Conservation (phyloP, 78 protist genomes). For the Speleostelium caveatum region DNA sequence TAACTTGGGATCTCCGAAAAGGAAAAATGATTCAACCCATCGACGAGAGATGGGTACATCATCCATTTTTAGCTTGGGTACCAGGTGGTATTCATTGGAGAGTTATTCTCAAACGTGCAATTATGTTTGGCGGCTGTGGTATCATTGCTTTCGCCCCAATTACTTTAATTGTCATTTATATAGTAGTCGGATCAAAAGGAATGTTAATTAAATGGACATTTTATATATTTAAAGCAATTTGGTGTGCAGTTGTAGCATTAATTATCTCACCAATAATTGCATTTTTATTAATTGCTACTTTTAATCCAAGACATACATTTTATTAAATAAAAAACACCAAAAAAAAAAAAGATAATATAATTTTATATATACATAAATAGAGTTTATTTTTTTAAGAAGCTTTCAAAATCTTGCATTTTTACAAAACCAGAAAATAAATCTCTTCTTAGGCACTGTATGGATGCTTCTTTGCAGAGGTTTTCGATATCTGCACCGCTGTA, state of each 20-base stretch:
- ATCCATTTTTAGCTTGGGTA: slow-evolving; percentile 18
- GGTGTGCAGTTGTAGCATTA: slow-evolving; percentile 19
- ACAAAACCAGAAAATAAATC: slow-evolving; percentile 29
- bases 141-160: background rate
- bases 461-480: slow-evolving; percentile 87
- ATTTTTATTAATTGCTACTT: slow-evolving; percentile 25
- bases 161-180: background rate
- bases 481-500: slow-evolving; percentile 90
- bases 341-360: too few species aligned
- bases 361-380: too few species aligned
- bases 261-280: slow-evolving; percentile 34
- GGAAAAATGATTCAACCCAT: slow-evolving; percentile 49
- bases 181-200: slow-evolving; percentile 8
- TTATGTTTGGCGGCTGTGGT: slow-evolving; percentile 20
- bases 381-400: slow-evolving; percentile 4
- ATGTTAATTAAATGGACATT: slow-evolving; percentile 43
- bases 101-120: slow-evolving; percentile 16
- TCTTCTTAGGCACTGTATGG: slow-evolving; percentile 63
- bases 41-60: slow-evolving; percentile 55
- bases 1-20: slow-evolving; percentile 50
- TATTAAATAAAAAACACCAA: background rate
- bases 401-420: slow-evolving; percentile 11
- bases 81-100: slow-evolving; percentile 53
- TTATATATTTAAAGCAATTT: slow-evolving; percentile 48
- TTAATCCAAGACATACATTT: slow-evolving; percentile 55